Conservation (phyloP, 140 eudicot species). For the Artemisia princeps region DNA sequence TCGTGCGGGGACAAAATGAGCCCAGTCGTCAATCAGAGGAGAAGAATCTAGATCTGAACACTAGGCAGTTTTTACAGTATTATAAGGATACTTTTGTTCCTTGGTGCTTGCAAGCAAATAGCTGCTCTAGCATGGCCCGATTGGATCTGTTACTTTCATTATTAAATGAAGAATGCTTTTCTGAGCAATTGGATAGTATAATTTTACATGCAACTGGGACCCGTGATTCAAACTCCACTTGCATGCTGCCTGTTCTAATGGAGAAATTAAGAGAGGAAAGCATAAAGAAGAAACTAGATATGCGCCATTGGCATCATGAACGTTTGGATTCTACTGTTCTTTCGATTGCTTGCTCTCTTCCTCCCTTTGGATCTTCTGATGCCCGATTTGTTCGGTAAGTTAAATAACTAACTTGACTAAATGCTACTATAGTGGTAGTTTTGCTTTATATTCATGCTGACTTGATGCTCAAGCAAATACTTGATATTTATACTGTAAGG, state of each 20-base stretch:
- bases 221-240: conserved; percentile 23
- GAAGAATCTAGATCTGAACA: conserved; percentile 25
- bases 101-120: conserved; percentile 61
- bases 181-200: conserved; percentile 66
- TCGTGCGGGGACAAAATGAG: conserved; percentile 26
- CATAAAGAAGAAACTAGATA: conserved; percentile 22
- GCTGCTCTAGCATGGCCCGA: conserved; percentile 44
- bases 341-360: conserved; percentile 37
- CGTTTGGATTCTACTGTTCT: conserved; percentile 60
- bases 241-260: conserved; percentile 55
- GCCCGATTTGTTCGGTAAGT: conserved; percentile 59
- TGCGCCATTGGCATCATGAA: conserved; percentile 59
- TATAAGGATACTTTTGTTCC: conserved; percentile 55
- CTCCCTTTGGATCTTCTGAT: conserved; percentile 51
- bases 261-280: conserved; percentile 60
- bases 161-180: conserved; percentile 61
- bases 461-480: too few relatives aligned
- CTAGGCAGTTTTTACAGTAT: conserved; percentile 47
- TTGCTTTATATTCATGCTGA: too few relatives aligned
- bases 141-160: conserved; percentile 73
- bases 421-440: too few relatives aligned
- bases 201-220: conserved; percentile 42
- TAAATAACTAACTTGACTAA: not conserved
- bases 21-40: conserved; percentile 20
- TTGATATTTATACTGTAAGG: too few relatives aligned